phyloP scores from a whole-genome alignment of 106 monocot genomes.

The Allium sativum region DNA sequence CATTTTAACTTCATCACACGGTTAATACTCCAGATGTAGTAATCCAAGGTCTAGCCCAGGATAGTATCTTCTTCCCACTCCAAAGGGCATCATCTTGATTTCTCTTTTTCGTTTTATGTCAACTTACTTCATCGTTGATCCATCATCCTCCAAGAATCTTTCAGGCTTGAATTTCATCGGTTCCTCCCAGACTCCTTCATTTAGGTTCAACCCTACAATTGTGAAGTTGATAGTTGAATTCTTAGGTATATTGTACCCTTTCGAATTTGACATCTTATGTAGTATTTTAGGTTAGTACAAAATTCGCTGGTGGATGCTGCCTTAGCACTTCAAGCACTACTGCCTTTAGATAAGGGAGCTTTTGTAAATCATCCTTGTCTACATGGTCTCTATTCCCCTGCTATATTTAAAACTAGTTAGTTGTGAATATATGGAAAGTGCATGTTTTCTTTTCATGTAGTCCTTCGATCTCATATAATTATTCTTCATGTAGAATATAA shows the following conservation, averaged over 20 bases:
- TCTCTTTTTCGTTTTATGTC: too few species aligned
- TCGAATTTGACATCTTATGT: constrained; percentile 7
- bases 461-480: too few species aligned
- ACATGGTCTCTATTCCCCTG: not conserved
- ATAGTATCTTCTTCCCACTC: constrained; percentile 21
- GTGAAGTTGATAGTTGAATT: constrained; percentile 6
- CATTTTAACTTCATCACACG: too few species aligned
- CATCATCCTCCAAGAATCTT: constrained; percentile 15
- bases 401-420: too few species aligned
- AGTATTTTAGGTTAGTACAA: constrained; percentile 2
- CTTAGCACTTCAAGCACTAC: constrained; percentile 12
- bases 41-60: constrained; percentile 27
- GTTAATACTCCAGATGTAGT: constrained; percentile 25
- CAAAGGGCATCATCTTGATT: not conserved
- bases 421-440: too few species aligned
- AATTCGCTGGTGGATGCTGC: not conserved
- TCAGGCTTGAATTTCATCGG: constrained; percentile 23
- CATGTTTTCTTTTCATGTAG: too few species aligned
- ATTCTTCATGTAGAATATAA: too few species aligned
- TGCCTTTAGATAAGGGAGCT: constrained; percentile 7
- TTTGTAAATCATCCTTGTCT: constrained; percentile 2
- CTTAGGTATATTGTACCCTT: constrained; percentile 7
- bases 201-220: not conserved
- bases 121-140: not conserved
- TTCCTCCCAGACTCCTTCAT: constrained; percentile 11